These are phyloP conservation scores for Penicillium mononematosum DNA, from an alignment of 495 filamentous ascomycete genomes.

Conservation along the genomic window DNA sequence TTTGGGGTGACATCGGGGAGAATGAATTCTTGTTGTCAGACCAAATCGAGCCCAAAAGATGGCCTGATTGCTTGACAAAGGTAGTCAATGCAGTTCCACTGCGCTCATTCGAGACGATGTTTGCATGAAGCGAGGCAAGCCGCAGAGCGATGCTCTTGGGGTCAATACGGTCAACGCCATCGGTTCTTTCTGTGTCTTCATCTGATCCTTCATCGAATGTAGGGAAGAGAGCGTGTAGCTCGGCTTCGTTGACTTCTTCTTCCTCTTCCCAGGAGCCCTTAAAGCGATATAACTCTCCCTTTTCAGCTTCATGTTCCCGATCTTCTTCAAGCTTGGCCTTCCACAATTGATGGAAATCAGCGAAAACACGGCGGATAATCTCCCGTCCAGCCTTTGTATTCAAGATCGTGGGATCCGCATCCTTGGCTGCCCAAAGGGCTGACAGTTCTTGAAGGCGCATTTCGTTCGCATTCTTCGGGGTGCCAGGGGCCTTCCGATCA, in stretches of 20 bases:
- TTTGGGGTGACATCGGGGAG: constrained; percentile 42
- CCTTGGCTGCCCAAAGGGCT: constrained; percentile 36
- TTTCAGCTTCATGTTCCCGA: constrained; percentile 66
- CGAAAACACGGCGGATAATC: constrained; percentile 52
- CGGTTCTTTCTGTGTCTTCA: constrained; percentile 28
- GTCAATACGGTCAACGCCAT: constrained; percentile 32
- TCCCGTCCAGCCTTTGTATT: constrained; percentile 28
- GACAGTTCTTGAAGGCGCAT: constrained; percentile 47
- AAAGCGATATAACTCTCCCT: constrained; percentile 76
- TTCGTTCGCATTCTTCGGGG: constrained; percentile 44
- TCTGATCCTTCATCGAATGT: constrained; percentile 57
- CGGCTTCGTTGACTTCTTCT: constrained; percentile 73
- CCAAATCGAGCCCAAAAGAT: constrained; percentile 42
- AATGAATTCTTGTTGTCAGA: constrained; percentile 30
- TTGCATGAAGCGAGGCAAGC: constrained; percentile 53
- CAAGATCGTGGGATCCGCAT: constrained; percentile 37
- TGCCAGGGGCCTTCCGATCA: constrained; percentile 16
- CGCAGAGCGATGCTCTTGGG: constrained; percentile 48
- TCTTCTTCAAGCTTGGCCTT: constrained; percentile 68
- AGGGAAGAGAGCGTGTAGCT: constrained; percentile 79
- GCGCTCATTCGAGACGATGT: constrained; percentile 42
- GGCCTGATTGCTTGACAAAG: constrained; percentile 42
- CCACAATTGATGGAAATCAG: constrained; percentile 75
- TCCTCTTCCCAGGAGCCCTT: constrained; percentile 69
- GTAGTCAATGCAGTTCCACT: constrained; percentile 29